Base-by-base conservation (phyloP, 2,329 filamentous ascomycete species). In the Alternaria postmessia region DNA sequence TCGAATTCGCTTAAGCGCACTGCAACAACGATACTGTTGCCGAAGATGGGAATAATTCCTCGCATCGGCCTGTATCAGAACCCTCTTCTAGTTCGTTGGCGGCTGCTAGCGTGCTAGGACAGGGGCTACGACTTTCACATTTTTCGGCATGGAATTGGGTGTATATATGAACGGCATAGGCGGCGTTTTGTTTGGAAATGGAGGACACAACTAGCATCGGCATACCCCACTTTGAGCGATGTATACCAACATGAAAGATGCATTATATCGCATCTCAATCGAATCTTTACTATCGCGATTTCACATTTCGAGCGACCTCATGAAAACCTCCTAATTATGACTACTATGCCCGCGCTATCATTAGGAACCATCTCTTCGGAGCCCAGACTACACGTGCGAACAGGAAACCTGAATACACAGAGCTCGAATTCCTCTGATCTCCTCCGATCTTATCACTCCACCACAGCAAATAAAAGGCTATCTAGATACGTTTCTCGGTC, bases 1-100 rank as follows among this genome's bases (percentile, higher is more conserved):
- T 70, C 54, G 68, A 68, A 12, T 69, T 72, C 18, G 69, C 65
- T 52, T 72, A 59, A 53, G 16, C n/a, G 20, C 3, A 7, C 7
- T 8, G 41, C 30, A 24, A 38, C 12, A 4, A 8, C n/a, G 16
- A 9, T 14, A 28, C 12, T 4, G 4, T 6, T 22, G 34, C 5
- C 46, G 26, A 32, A 30, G n/a, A 20, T 14, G 11, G 11, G 16
- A 12, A 28, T 1, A 5, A 14, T 22, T n/a, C 18, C 18, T 34
- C 26, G 34, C 57, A 26, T 26, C 51, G 34, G 52, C 51, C 3
- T n/a, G 1, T 22, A 56, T 32, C 20, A 52, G 43, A n/a, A 52
- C 44, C 34, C 11, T 51, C 9, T 3, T n/a, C 5, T n/a, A 5
- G 5, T 0, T 7, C 32, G 12, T 3, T 12, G 28, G 46, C 46